Evolutionary conservation across 2,329 filamentous ascomycete genomes (phyloP).

Genomic region (Cercospora citrullina): DNA sequence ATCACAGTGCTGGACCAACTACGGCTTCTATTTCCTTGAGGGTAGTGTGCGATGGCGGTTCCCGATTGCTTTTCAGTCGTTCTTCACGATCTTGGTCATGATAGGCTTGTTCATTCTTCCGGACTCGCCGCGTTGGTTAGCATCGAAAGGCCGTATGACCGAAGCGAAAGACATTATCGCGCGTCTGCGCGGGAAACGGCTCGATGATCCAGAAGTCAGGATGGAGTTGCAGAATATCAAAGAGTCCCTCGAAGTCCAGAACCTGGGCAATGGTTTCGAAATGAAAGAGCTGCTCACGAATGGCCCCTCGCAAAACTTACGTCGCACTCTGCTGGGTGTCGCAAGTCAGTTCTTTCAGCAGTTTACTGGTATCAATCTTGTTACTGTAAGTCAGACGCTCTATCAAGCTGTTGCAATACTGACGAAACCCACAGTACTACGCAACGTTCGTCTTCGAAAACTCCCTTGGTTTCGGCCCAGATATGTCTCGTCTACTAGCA

Average conservation of each 20-base stretch:
- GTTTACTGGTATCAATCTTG: constrained; percentile 33
- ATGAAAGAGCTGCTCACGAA: constrained; percentile 22
- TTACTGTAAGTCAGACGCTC: constrained; percentile 15
- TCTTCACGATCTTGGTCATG: constrained; percentile 52
- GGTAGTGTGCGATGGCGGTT: constrained; percentile 51
- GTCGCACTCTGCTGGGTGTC: constrained; percentile 40
- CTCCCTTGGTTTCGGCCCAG: constrained; percentile 51
- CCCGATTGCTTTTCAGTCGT: constrained; percentile 55
- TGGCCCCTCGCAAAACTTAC: constrained; percentile 18
- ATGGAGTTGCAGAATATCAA: constrained; percentile 50
- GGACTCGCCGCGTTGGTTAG: constrained; percentile 52
- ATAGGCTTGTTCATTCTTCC: constrained; percentile 52
- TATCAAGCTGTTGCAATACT: not conserved
- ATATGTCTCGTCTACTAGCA: constrained; percentile 27
- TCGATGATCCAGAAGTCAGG: constrained; percentile 58
- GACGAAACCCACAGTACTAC: constrained; percentile 27
- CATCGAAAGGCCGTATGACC: constrained; percentile 47
- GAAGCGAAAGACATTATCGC: constrained; percentile 54
- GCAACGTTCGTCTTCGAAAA: constrained; percentile 54
- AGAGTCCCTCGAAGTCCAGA: constrained; percentile 15
- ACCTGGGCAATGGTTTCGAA: constrained; percentile 14
- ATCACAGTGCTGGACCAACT: constrained; percentile 56
- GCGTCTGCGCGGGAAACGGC: constrained; percentile 48
- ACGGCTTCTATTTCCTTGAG: constrained; percentile 39
- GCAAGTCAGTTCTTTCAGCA: constrained; percentile 50